Evolutionary conservation across 306 rosid genomes (phyloP), one percentile per base, ranked within the genome.

Genomic region (Pterocarpus macrocarpus): DNA sequence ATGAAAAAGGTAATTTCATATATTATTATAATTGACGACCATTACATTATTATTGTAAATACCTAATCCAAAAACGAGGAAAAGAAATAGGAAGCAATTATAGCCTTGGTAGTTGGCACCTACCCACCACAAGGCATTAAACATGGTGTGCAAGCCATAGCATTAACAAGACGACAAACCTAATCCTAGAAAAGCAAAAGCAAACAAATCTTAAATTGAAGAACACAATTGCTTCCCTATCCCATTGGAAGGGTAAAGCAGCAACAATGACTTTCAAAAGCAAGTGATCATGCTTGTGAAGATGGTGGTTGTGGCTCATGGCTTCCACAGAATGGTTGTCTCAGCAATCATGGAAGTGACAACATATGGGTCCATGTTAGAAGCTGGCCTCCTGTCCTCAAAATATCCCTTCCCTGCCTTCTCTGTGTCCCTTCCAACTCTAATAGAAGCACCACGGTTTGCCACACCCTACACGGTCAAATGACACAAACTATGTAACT

Each of bases 351-450:
- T 88, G 84, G 99, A 89, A 57, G 99, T 95, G 52, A 95, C 99
- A 7, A 95, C 88, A 64, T 95, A 95, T 0, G 99, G 99, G 67
- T 95, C 99, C 99, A 95, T 95, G 97, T 95, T 95, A 8, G 99
- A 95, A 13, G 99, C 94, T 0, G 99, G 99, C 88, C 99, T 90
- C 71, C 98, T 82, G 73, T 95, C 99, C 85, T 95, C 99, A 47
- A 95, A 95, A 28, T 95, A 95, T 34, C 99, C 99, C 64, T 93
- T 95, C 30, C 99, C 97, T 53, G 4, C 96, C 84, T 88, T 86
- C 85, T 95, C 98, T n/a, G 99, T 95, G 89, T 95, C 98, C 64
- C 99, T 86, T 4, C 99, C 99, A 76, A 95, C 98, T 57, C 99
- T 91, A 73, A 95, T 52, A 1, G 99, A 95, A 64, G 99, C 99